Base-by-base conservation (phyloP, 192 early-diverging fungal species). In the Nowakowskiella sp. region DNA sequence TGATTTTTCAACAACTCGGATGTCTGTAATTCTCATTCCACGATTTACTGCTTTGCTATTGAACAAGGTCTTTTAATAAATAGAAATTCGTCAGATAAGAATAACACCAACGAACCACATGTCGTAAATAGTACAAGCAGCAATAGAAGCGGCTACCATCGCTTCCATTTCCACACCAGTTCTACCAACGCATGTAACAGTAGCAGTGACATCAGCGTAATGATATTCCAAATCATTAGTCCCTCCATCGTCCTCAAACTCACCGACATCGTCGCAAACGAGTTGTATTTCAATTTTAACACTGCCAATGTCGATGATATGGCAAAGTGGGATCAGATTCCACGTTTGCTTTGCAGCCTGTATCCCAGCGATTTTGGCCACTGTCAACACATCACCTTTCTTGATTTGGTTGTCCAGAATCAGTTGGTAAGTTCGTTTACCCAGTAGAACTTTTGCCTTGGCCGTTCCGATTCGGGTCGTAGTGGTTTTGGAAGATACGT, bases 151-250 rank as follows among this genome's bases (percentile, higher is more conserved):
- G 0, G 89, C 88, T 0, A 80, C 51, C 23, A 50, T 62, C 6
- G 88, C 87, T 52, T 92, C 88, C 87, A 90, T 90, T 55, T 92
- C 90, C 0, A 88, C 89, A 23, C 94, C 94, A 3, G 94, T 97
- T 33, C 84, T 80, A 6, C 88, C 91, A 32, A 70, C 71, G 54
- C 87, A 90, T 31, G 78, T 78, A 0, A 87, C 89, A 4, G 51
- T 49, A 0, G 87, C 72, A 57, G 76, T 71, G 31, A 90, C 84
- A 30, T 85, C 71, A 2, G 92, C 86, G 13, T 60, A 51, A 28
- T 71, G 68, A 16, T 62, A 55, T 29, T 47, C 44, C 13, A 47
- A 39, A 6, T 33, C 32, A 0, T 39, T 49, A 19, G 59, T 7
- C 44, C 55, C 4, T 22, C 27, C 26, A 7, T 8, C 60, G 10